phyloP scores from a whole-genome alignment of 768 basidiomycete species.

The Filobasidium floriforme region DNA sequence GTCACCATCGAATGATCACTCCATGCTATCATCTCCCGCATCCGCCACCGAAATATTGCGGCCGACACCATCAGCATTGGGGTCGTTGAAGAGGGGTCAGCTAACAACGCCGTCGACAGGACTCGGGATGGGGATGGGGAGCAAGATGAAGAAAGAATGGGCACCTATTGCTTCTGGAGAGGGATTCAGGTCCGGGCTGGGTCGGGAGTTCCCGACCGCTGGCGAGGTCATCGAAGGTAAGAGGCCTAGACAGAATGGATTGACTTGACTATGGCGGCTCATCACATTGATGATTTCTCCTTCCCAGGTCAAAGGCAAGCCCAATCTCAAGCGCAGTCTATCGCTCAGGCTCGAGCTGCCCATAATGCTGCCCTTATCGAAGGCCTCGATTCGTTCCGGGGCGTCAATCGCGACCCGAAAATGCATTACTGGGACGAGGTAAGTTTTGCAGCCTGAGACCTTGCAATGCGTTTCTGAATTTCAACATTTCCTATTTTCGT shows the following conservation, averaged over 20 bases:
- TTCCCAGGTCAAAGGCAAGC: slow-evolving; percentile 28
- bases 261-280: slow-evolving; percentile 17
- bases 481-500: slow-evolving; percentile 6
- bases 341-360: slow-evolving; percentile 53
- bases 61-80: not conserved
- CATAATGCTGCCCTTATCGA: slow-evolving; percentile 64
- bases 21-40: not conserved
- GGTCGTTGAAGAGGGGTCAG: not conserved
- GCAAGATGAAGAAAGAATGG: slow-evolving; percentile 4
- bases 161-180: not conserved
- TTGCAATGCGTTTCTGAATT: not conserved
- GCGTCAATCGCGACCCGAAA: slow-evolving; percentile 86
- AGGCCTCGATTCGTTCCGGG: slow-evolving; percentile 88
- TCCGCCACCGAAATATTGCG: not conserved
- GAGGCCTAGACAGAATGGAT: slow-evolving; percentile 22
- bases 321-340: slow-evolving; percentile 41
- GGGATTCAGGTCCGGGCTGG: not conserved
- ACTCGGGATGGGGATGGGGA: not conserved
- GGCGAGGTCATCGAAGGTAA: slow-evolving; percentile 84
- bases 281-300: slow-evolving; percentile 8
- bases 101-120: not conserved
- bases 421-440: slow-evolving; percentile 98
- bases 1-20: not conserved
- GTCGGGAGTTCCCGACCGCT: slow-evolving; percentile 85
- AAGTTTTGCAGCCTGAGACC: slow-evolving; percentile 33